A percentile compares a stretch with the other conserved stretches of the same genome.
These are phyloP conservation scores for Malus orientalis DNA, from an alignment of 306 rosid species.

Conservation along the genomic window DNA sequence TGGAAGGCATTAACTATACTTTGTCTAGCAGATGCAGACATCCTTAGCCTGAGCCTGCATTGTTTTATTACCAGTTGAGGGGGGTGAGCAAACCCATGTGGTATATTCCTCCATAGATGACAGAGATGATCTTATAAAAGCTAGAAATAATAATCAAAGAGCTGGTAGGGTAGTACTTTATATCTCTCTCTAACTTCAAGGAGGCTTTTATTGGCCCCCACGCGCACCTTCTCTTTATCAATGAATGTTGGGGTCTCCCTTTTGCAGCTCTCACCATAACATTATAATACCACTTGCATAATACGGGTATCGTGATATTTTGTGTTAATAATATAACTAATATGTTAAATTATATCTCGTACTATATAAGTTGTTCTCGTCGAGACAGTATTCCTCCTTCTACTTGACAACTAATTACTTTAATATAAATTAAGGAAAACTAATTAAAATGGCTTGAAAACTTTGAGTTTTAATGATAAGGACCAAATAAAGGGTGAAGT, in stretches of 20 bases:
- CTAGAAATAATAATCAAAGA: not conserved
- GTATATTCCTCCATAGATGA: slow-evolving; percentile 4
- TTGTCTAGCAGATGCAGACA: not conserved
- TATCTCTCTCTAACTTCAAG: not conserved
- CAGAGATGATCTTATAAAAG: not conserved
- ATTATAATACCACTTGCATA: too few relatives aligned
- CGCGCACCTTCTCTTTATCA: not conserved
- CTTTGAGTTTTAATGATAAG: too few relatives aligned
- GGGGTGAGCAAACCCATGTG: slow-evolving; percentile 27
- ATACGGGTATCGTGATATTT: too few relatives aligned
- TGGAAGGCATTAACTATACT: slow-evolving; percentile 12
- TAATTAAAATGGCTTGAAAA: too few relatives aligned
- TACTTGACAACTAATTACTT: not conserved
- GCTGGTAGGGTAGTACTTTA: not conserved
- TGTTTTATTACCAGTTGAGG: not conserved
- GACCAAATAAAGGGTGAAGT: too few relatives aligned
- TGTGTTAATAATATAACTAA: not conserved
- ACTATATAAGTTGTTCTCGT: too few relatives aligned
- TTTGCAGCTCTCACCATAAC: not conserved
- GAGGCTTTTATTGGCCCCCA: not conserved
- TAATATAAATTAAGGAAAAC: not conserved
- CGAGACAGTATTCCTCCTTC: not conserved
- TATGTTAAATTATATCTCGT: too few relatives aligned
- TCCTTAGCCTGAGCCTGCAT: not conserved
- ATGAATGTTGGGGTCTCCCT: not conserved